These are phyloP conservation scores for Wallacemonas sp. DNA, from an alignment of 208 protist genomes.

Conservation along the genomic window DNA sequence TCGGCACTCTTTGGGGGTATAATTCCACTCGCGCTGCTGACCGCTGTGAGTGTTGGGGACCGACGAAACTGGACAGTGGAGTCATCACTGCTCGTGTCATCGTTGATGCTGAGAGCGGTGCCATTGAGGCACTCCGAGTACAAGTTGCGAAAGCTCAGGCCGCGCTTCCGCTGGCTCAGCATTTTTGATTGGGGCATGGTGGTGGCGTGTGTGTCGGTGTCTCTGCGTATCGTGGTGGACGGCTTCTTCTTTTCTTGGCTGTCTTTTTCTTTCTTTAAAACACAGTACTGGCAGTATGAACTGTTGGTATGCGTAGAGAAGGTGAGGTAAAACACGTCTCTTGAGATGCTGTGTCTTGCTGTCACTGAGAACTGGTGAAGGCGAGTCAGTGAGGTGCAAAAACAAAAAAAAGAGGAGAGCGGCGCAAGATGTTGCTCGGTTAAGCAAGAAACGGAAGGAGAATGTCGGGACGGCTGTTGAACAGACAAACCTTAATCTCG, in stretches of 20 bases:
- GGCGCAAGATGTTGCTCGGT: not conserved
- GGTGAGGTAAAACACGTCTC: too few relatives aligned
- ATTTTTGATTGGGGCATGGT: conserved; percentile 9
- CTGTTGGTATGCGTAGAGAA: too few relatives aligned
- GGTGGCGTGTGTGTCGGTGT: too few relatives aligned
- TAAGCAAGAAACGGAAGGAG: conserved; percentile 3
- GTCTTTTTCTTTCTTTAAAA: conserved; percentile 19
- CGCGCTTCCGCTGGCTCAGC: conserved; percentile 29
- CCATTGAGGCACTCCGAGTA: conserved; percentile 6
- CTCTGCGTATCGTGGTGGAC: too few relatives aligned
- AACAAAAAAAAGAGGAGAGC: conserved; percentile 17
- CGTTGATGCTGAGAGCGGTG: not conserved
- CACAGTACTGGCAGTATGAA: too few relatives aligned
- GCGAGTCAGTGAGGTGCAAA: not conserved
- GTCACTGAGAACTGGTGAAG: too few relatives aligned
- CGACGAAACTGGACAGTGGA: conserved; percentile 29
- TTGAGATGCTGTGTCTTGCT: too few relatives aligned
- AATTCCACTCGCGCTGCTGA: conserved; percentile 24
- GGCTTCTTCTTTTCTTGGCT: conserved; percentile 8
- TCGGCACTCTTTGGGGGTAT: conserved; percentile 61
- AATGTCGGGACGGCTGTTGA: too few relatives aligned
- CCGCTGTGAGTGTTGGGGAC: conserved; percentile 31
- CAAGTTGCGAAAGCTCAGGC: conserved; percentile 30
- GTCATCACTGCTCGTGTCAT: not conserved
- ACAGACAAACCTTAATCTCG: too few relatives aligned